Conservation (phyloP, 2,329 filamentous ascomycete genomes). For the Fusarium pininemorale region DNA sequence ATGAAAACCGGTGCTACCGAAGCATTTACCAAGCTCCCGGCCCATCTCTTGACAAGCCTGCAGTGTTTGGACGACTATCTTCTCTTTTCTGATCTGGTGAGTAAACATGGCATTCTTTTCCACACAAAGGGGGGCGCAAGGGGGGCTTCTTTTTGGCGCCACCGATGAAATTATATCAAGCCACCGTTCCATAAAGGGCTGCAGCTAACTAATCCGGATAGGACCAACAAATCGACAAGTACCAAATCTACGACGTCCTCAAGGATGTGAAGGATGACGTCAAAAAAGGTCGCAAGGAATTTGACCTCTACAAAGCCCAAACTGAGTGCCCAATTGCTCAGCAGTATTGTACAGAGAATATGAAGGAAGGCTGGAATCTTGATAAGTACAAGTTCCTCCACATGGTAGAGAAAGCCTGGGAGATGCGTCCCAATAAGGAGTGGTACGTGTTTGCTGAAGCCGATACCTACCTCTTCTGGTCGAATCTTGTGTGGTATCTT, state of each 20-base stretch:
- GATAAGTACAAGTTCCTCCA: slow-evolving; percentile 71
- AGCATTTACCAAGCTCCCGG: slow-evolving; percentile 62
- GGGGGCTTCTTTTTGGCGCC: background rate
- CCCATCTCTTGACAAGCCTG: slow-evolving; percentile 63
- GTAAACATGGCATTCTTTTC: slow-evolving; percentile 1
- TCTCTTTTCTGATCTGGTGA: slow-evolving; percentile 64
- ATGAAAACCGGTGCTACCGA: slow-evolving; percentile 70
- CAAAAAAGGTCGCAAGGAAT: slow-evolving; percentile 53
- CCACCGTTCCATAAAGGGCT: background rate
- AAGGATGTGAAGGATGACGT: slow-evolving; percentile 49
- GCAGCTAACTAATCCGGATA: slow-evolving; percentile 33
- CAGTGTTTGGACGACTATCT: slow-evolving; percentile 64
- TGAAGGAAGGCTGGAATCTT: slow-evolving; percentile 58
- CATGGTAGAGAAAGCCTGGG: slow-evolving; percentile 65
- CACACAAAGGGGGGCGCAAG: background rate
- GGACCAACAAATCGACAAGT: slow-evolving; percentile 60
- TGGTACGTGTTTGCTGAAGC: slow-evolving; percentile 71
- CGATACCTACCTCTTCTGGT: slow-evolving; percentile 67
- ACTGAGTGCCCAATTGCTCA: slow-evolving; percentile 57
- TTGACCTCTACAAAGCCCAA: slow-evolving; percentile 57
- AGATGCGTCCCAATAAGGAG: slow-evolving; percentile 60
- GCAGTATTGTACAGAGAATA: slow-evolving; percentile 52
- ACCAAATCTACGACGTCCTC: slow-evolving; percentile 54
- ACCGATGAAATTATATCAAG: slow-evolving; percentile 9
- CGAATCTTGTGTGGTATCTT: slow-evolving; percentile 62